Conservation (phyloP, 257 asterid species). For the Salvia splendens region DNA sequence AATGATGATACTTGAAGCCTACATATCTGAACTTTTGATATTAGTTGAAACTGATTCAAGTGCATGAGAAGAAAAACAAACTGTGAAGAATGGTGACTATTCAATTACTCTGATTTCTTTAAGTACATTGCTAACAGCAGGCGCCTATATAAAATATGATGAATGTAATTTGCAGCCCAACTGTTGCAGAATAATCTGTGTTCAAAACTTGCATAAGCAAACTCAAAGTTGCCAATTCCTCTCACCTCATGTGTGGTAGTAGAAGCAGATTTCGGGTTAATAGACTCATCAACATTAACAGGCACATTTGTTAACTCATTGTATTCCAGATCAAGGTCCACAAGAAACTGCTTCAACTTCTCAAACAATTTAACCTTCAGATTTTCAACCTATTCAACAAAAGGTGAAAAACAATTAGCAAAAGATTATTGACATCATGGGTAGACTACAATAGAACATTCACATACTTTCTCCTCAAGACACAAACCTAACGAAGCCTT, state of each 20-base stretch:
- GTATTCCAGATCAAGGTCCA: conserved; percentile 76
- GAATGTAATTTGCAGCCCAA: conserved; percentile 19
- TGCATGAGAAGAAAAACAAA: conserved; percentile 17
- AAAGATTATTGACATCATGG: conserved; percentile 20
- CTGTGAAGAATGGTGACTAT: conserved; percentile 1
- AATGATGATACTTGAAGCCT: conserved; percentile 21
- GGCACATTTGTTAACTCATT: conserved; percentile 51
- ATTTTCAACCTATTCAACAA: conserved; percentile 74
- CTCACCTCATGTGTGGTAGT: conserved; percentile 73
- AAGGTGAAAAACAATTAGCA: conserved; percentile 31
- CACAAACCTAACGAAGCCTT: background rate
- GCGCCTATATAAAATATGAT: conserved; percentile 20
- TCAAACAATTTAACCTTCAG: conserved; percentile 87
- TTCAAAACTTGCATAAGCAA: conserved; percentile 12
- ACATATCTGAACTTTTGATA: conserved; percentile 1
- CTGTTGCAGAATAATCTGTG: conserved; percentile 5
- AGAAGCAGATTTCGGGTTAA: conserved; percentile 49
- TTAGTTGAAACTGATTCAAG: conserved; percentile 20
- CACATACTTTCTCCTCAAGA: conserved; percentile 11
- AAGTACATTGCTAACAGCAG: background rate
- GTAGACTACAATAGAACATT: conserved; percentile 23
- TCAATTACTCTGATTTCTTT: background rate
- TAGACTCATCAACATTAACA: conserved; percentile 41
- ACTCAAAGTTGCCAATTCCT: conserved; percentile 27
- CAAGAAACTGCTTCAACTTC: conserved; percentile 90